A percentile compares a stretch with the other conserved stretches of the same genome.
These are phyloP conservation scores for Curvularia verruculosa DNA, from an alignment of 2,329 filamentous ascomycete genomes.

Conservation along the genomic window DNA sequence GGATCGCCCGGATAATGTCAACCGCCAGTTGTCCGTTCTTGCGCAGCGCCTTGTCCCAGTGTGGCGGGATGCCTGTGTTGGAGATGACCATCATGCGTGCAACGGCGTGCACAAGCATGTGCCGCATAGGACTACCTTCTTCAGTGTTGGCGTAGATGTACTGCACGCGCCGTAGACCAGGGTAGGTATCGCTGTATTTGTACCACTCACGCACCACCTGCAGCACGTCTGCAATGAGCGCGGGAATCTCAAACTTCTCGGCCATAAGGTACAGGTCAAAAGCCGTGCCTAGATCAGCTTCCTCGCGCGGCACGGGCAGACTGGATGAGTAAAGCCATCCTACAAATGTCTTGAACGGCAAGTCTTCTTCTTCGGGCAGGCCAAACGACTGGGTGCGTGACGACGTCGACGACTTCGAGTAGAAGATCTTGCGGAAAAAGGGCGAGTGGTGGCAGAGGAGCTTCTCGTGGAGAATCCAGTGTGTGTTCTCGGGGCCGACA, in stretches of 20 bases:
- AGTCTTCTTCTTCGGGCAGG: conserved; percentile 60
- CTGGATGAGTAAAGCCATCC: conserved; percentile 60
- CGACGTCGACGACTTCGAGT: conserved; percentile 40
- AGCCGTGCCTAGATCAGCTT: conserved; percentile 58
- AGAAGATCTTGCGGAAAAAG: conserved; percentile 62
- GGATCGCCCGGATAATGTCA: conserved; percentile 60
- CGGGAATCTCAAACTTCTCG: conserved; percentile 59
- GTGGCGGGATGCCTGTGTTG: conserved; percentile 55
- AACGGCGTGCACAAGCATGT: conserved; percentile 57
- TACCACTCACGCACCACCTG: conserved; percentile 59
- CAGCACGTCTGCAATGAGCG: conserved; percentile 56
- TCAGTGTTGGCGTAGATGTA: conserved; percentile 59
- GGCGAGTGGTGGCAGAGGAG: conserved; percentile 61
- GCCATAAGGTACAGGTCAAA: conserved; percentile 62
- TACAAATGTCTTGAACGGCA: conserved; percentile 59
- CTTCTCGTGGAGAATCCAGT: conserved; percentile 63
- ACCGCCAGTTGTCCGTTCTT: conserved; percentile 63
- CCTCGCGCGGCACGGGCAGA: conserved; percentile 56
- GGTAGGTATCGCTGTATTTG: conserved; percentile 59
- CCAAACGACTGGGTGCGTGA: conserved; percentile 51
- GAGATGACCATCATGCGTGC: conserved; percentile 59
- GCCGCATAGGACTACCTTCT: conserved; percentile 55
- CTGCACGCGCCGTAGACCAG: conserved; percentile 60
- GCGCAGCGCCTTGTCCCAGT: conserved; percentile 62
- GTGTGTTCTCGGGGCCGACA: conserved; percentile 60